Evolutionary conservation across 2,329 filamentous ascomycete species (phyloP).

Genomic region (Xylaria sp.): DNA sequence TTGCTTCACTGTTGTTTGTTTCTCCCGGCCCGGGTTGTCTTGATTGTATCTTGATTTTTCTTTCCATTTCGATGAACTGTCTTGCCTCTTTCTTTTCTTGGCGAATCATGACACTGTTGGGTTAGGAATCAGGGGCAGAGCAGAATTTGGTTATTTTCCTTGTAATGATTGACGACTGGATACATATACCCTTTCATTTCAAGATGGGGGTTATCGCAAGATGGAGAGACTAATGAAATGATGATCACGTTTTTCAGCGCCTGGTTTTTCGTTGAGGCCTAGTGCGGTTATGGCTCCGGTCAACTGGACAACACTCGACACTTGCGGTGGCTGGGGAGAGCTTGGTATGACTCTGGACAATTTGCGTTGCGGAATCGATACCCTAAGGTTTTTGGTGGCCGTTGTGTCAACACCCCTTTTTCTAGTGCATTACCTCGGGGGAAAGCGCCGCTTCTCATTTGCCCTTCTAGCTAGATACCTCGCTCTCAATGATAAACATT

Average conservation of each 20-base stretch:
- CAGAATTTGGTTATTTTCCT: conserved; percentile 40
- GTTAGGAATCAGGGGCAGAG: conserved; percentile 8
- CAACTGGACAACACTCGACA: conserved; percentile 24
- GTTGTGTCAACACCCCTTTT: conserved; percentile 30
- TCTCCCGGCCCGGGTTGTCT: neutral
- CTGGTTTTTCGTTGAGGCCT: conserved; percentile 18
- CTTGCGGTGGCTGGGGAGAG: conserved; percentile 18
- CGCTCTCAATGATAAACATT: conserved; percentile 5
- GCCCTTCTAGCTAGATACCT: conserved; percentile 5
- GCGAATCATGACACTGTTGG: neutral
- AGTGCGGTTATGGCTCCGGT: conserved; percentile 7
- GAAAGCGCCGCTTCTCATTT: neutral
- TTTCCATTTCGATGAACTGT: neutral
- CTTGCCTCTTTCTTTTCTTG: neutral
- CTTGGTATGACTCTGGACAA: conserved; percentile 23
- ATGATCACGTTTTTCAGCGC: conserved; percentile 36
- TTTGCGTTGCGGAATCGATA: conserved; percentile 45
- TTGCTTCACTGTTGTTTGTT: neutral
- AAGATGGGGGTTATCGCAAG: conserved; percentile 51
- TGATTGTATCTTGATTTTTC: conserved; percentile 6
- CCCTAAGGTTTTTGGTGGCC: conserved; percentile 40
- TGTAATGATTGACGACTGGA: conserved; percentile 49
- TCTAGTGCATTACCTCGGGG: conserved; percentile 37
- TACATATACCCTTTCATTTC: conserved; percentile 51
- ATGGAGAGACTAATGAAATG: conserved; percentile 43